Conservation (phyloP, 345 rosid species). For the Noccaea bulbosa region DNA sequence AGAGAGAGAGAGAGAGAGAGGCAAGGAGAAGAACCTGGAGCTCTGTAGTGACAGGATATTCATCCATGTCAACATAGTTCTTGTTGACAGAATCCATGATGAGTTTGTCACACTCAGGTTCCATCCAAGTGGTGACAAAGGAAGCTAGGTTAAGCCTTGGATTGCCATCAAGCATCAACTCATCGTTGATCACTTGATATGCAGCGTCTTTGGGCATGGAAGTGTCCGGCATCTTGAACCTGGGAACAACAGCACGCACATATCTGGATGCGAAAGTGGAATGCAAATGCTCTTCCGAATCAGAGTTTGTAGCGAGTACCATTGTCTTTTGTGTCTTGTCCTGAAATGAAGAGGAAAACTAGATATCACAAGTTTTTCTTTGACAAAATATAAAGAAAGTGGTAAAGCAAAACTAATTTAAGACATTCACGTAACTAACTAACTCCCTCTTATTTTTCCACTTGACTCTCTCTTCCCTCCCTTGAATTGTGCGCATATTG, state of each 20-base stretch:
- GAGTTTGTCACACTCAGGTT: conserved; percentile 80
- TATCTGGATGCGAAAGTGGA: conserved; percentile 85
- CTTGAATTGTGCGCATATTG: conserved; percentile 16
- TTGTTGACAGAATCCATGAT: conserved; percentile 71
- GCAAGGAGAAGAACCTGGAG: conserved; percentile 55
- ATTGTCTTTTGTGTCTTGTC: conserved; percentile 33
- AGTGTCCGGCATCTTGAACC: conserved; percentile 65
- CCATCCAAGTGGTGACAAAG: conserved; percentile 89
- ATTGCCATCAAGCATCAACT: conserved; percentile 81
- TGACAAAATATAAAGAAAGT: conserved; percentile 24
- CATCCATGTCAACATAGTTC: conserved; percentile 87
- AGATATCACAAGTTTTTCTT: background rate
- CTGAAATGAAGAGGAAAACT: conserved; percentile 6
- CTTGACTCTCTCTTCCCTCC: conserved; percentile 37
- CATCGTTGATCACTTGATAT: conserved; percentile 71
- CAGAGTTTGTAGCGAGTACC: conserved; percentile 55
- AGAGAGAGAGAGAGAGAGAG: background rate
- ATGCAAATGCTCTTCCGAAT: conserved; percentile 57
- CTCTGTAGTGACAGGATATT: conserved; percentile 83
- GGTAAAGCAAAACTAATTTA: conserved; percentile 36
- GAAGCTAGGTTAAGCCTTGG: conserved; percentile 82
- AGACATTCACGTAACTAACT: conserved; percentile 35
- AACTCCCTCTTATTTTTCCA: conserved; percentile 25
- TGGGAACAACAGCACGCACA: conserved; percentile 68
- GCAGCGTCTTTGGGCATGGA: conserved; percentile 82